Base-by-base conservation (phyloP, 164 flowering plant species). In the Brasenia schreberi region DNA sequence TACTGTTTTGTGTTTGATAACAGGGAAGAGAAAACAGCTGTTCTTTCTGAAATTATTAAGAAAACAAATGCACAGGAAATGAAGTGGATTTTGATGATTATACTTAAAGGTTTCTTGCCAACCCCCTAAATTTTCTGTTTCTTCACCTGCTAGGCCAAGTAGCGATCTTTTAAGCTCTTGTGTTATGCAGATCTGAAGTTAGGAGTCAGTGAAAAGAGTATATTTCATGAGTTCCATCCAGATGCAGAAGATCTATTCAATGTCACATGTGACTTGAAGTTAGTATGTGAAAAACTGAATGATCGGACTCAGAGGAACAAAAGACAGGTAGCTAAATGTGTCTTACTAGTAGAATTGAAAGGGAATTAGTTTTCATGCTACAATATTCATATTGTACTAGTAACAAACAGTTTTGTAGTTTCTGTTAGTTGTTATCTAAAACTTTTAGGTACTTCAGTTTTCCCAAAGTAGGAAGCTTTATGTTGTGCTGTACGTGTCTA, bases 221-320 rank as follows among this genome's bases (percentile, higher is more conserved):
- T 94, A 66, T 91, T 94, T 67, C 97, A 87, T 78, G 99, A 94
- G 73, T 94, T 94, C 72, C 99, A 94, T 81, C 97, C 96, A 0
- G 99, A 94, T 78, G 99, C 99, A 7, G 99, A 94, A 75, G 97
- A 94, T 80, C 76, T 94, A 79, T 91, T 94, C 66, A 94, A 94
- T 78, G 99, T 94, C 60, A 94, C 97, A 0, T 94, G 99, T 81
- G 99, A 94, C 74, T 77, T 94, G 66, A 92, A 86, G 69, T 75
- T 94, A 69, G 99, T 94, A 18, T 91, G 97, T 77, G 97, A 94
- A 71, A 94, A 84, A 79, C 76, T 94, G 72, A 83, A 76, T 60
- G 90, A 94, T 76, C 80, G 90, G 69, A 81, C 76, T 66, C 90
- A 87, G 64, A 77, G 97, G 68, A 96, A 91, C 75, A 87, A 89